Evolutionary conservation across 2,329 filamentous ascomycete genomes (phyloP).

Genomic region (Epichloe aotearoae): DNA sequence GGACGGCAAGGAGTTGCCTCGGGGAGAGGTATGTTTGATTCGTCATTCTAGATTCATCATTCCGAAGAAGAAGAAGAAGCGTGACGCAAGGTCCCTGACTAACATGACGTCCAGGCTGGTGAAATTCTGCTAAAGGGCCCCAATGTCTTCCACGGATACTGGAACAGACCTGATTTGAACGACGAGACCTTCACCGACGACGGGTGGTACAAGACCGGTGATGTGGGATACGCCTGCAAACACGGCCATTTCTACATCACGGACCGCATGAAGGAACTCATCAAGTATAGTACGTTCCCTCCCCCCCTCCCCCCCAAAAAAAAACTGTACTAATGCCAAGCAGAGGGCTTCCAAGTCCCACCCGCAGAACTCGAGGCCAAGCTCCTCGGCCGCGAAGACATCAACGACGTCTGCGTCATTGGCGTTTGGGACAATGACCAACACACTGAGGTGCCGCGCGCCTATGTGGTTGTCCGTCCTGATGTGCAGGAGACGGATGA

Average conservation of each 20-base stretch:
- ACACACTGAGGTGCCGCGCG: slow-evolving; percentile 54
- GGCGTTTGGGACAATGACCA: slow-evolving; percentile 44
- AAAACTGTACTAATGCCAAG: slow-evolving; percentile 23
- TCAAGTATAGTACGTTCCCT: slow-evolving; percentile 33
- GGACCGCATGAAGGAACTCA: slow-evolving; percentile 63
- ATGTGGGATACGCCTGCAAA: slow-evolving; percentile 66
- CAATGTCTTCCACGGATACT: slow-evolving; percentile 68
- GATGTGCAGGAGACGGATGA: slow-evolving; percentile 23
- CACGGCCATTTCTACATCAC: slow-evolving; percentile 82
- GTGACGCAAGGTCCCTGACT: not conserved
- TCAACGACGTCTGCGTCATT: slow-evolving; percentile 50
- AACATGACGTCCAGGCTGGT: slow-evolving; percentile 17
- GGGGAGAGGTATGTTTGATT: slow-evolving; percentile 26
- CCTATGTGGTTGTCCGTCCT: slow-evolving; percentile 23
- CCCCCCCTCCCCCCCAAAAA: rapidly evolving
- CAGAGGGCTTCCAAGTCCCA: slow-evolving; percentile 54
- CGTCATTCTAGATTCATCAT: no score
- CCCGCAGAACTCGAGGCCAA: slow-evolving; percentile 51
- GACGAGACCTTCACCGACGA: slow-evolving; percentile 58
- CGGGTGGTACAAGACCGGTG: slow-evolving; percentile 83
- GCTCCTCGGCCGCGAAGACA: slow-evolving; percentile 28
- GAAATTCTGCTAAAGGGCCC: slow-evolving; percentile 69
- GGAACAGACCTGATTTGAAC: slow-evolving; percentile 60
- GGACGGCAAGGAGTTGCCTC: slow-evolving; percentile 40
- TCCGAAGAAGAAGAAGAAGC: not conserved